Evolutionary conservation across 2,329 filamentous ascomycete species (phyloP).

Genomic region (Acrocalymma vagum): DNA sequence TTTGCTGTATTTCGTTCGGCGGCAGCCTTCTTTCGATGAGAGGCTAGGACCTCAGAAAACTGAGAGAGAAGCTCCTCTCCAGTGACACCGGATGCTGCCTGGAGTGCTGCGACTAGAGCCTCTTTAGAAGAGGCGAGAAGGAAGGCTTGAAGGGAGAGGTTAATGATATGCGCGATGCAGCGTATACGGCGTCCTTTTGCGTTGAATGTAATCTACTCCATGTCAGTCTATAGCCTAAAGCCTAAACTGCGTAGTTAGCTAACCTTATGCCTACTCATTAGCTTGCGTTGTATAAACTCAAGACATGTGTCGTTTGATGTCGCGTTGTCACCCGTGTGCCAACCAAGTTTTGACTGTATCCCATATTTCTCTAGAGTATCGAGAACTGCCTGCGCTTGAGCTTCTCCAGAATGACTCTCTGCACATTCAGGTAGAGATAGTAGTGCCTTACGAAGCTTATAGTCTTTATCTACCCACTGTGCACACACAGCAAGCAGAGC

Average conservation of each 20-base stretch:
- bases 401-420: slow-evolving; percentile 3
- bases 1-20: too few relatives aligned
- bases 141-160: slow-evolving; percentile 11
- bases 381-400: slow-evolving; percentile 3
- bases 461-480: slow-evolving; percentile 8
- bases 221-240: too few relatives aligned
- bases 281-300: not conserved
- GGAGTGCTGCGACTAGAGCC: slow-evolving; percentile 6
- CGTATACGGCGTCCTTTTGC: slow-evolving; percentile 2
- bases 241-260: too few relatives aligned
- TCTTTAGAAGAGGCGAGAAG: slow-evolving; percentile 6
- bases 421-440: slow-evolving; percentile 7
- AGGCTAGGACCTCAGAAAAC: slow-evolving; percentile 4
- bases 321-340: slow-evolving; percentile 9
- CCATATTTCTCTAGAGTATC: slow-evolving; percentile 2
- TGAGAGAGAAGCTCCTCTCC: slow-evolving; percentile 4
- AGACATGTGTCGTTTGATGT: slow-evolving; percentile 7
- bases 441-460: slow-evolving; percentile 8
- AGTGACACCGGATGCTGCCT: not conserved
- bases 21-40: slow-evolving; percentile 3
- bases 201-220: slow-evolving; percentile 3
- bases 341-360: slow-evolving; percentile 6
- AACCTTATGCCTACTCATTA: too few relatives aligned
- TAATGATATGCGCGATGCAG: slow-evolving; percentile 9
- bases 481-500: slow-evolving; percentile 4